These are phyloP conservation scores for Trichoderma endophyticum DNA, from an alignment of 2,329 filamentous ascomycete species.

Conservation along the genomic window DNA sequence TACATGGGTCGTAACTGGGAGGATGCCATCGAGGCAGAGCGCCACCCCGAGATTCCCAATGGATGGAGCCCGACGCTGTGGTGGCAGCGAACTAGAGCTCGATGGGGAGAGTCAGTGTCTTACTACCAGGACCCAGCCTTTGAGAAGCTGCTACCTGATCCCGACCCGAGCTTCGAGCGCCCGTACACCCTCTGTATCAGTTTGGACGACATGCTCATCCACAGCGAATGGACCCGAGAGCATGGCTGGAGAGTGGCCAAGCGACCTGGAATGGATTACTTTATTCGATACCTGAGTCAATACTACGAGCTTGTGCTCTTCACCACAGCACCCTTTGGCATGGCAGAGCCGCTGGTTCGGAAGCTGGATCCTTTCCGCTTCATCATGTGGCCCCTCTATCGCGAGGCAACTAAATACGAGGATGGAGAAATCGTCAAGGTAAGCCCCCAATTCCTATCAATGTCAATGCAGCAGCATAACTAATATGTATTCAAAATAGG, in stretches of 20 bases:
- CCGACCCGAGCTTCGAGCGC: constrained; percentile 73
- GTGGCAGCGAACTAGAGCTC: constrained; percentile 76
- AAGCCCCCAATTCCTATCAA: constrained; percentile 25
- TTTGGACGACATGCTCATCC: constrained; percentile 88
- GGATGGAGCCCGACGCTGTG: constrained; percentile 74
- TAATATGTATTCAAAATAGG: constrained; percentile 49
- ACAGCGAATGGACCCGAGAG: constrained; percentile 91
- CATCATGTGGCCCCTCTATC: constrained; percentile 90
- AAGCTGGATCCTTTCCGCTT: constrained; percentile 95
- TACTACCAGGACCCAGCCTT: constrained; percentile 98
- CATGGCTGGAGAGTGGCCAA: constrained; percentile 96
- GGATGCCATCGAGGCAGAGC: constrained; percentile 68
- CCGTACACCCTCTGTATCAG: constrained; percentile 92
- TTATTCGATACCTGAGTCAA: constrained; percentile 91
- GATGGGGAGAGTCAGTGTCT: constrained; percentile 70
- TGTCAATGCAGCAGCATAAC: not conserved
- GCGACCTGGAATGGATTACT: constrained; percentile 93
- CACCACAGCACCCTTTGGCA: constrained; percentile 79
- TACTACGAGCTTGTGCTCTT: constrained; percentile 98
- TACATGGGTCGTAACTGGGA: constrained; percentile 92
- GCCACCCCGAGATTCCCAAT: constrained; percentile 69
- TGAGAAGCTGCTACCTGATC: constrained; percentile 82
- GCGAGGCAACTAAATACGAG: constrained; percentile 96
- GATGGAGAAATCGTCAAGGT: constrained; percentile 96
- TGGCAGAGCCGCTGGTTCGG: constrained; percentile 81